Percentiles rank a stretch among this genome's conserved stretches.
Conservation (phyloP, 495 filamentous ascomycete genomes). For the Thermochaetoides thermophila region DNA sequence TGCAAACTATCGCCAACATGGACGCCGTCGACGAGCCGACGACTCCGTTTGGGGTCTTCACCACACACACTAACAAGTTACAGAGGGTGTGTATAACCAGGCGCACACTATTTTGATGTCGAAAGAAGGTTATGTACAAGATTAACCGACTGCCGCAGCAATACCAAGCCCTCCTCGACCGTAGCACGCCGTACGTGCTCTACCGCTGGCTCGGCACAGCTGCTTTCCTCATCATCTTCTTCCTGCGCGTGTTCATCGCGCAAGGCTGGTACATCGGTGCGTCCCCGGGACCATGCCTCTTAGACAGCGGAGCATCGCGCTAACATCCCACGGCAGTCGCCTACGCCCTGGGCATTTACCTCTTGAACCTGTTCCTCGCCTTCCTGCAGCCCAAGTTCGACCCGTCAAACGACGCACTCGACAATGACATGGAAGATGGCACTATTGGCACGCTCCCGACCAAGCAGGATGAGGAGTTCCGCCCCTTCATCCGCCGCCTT, state of each 20-base stretch:
- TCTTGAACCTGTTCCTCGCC: constrained; percentile 97
- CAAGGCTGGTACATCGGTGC: constrained; percentile 98
- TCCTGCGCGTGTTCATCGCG: constrained; percentile 72
- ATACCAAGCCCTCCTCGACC: constrained; percentile 91
- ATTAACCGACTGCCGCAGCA: too few relatives aligned
- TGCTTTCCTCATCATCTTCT: constrained; percentile 62
- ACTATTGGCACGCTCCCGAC: constrained; percentile 65
- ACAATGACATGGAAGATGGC: constrained; percentile 93
- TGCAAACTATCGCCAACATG: constrained; percentile 6
- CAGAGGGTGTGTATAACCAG: constrained; percentile 23
- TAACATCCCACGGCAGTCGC: constrained; percentile 44
- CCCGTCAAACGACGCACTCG: constrained; percentile 76
- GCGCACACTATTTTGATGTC: too few relatives aligned
- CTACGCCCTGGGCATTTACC: constrained; percentile 97
- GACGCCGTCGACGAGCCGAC: constrained; percentile 14
- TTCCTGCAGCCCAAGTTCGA: constrained; percentile 99
- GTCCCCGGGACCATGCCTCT: too few relatives aligned
- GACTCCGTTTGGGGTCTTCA: constrained; percentile 19
- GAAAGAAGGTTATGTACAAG: too few relatives aligned
- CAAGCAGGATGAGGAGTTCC: constrained; percentile 92
- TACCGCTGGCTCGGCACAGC: constrained; percentile 83
- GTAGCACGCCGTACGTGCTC: constrained; percentile 68
- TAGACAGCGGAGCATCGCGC: too few relatives aligned
- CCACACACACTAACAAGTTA: constrained; percentile 20
- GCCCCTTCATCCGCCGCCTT: constrained; percentile 86